A percentile compares a stretch with the other conserved stretches of the same genome.
phyloP scores from a whole-genome alignment of 2,329 filamentous ascomycete species.

The Neurospora sp. region DNA sequence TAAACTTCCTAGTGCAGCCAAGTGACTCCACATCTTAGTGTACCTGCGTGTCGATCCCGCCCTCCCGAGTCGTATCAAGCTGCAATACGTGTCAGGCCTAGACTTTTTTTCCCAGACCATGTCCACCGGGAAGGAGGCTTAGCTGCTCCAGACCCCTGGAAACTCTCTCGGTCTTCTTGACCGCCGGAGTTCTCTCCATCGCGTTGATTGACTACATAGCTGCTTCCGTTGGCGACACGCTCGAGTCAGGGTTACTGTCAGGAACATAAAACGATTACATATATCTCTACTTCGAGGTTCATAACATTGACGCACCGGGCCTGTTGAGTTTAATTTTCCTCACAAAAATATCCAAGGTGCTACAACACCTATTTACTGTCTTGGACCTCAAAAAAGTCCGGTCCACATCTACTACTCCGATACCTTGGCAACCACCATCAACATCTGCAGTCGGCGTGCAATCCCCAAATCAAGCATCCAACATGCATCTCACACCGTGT shows the following conservation, averaged over 20 bases:
- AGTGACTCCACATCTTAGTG: neutral
- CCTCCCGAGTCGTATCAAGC: neutral
- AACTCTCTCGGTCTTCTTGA: neutral
- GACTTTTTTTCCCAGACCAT: neutral
- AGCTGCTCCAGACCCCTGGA: neutral
- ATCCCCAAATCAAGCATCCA: neutral
- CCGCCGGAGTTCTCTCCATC: neutral
- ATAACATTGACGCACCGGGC: too few relatives aligned
- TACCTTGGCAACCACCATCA: neutral
- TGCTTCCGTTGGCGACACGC: neutral
- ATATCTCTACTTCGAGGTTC: too few relatives aligned
- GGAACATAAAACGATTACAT: neutral
- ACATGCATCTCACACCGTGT: neutral
- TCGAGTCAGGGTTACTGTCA: neutral
- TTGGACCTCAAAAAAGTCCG: too few relatives aligned
- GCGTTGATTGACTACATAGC: neutral
- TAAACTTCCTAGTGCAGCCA: neutral
- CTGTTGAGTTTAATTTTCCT: too few relatives aligned
- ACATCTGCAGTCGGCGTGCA: neutral
- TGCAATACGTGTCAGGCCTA: neutral
- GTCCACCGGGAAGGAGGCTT: neutral
- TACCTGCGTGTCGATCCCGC: neutral
- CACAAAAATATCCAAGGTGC: neutral
- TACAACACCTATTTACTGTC: too few relatives aligned
- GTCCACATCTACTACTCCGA: neutral